These are phyloP conservation scores for Ormosia semicastrata DNA, from an alignment of 306 rosid genomes.

Conservation along the genomic window DNA sequence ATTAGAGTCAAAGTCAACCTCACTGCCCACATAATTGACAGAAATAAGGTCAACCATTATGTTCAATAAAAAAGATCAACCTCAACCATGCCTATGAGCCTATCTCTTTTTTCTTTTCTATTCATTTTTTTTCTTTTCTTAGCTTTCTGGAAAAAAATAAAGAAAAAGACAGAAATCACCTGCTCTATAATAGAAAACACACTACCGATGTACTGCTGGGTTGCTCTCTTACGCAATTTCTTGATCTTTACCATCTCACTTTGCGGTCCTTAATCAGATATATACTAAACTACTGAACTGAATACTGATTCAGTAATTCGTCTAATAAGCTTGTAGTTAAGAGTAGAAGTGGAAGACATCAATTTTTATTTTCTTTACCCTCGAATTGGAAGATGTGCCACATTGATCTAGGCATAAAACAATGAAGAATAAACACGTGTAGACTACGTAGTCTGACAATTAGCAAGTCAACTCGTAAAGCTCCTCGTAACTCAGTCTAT, in stretches of 20 bases:
- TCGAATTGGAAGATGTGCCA: not conserved
- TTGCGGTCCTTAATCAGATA: no score
- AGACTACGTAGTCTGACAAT: no score
- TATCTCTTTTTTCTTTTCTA: not conserved
- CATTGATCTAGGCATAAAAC: not conserved
- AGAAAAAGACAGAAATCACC: not conserved
- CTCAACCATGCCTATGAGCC: not conserved
- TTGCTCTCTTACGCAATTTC: not conserved
- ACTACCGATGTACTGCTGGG: no score
- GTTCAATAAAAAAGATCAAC: not conserved
- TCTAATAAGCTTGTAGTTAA: not conserved
- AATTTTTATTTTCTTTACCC: not conserved
- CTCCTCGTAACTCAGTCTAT: no score
- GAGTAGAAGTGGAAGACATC: not conserved
- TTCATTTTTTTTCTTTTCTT: not conserved
- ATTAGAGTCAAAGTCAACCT: not conserved
- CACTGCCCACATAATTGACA: not conserved
- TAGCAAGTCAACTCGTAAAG: no score
- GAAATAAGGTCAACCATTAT: not conserved
- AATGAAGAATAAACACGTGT: no score
- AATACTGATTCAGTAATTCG: not conserved
- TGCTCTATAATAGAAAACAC: not conserved
- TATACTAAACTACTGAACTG: no score
- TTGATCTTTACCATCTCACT: not conserved
- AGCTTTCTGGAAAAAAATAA: not conserved